These are phyloP conservation scores for Calonectria pauciramosa DNA, from an alignment of 2,329 filamentous ascomycete genomes.

Conservation along the genomic window DNA sequence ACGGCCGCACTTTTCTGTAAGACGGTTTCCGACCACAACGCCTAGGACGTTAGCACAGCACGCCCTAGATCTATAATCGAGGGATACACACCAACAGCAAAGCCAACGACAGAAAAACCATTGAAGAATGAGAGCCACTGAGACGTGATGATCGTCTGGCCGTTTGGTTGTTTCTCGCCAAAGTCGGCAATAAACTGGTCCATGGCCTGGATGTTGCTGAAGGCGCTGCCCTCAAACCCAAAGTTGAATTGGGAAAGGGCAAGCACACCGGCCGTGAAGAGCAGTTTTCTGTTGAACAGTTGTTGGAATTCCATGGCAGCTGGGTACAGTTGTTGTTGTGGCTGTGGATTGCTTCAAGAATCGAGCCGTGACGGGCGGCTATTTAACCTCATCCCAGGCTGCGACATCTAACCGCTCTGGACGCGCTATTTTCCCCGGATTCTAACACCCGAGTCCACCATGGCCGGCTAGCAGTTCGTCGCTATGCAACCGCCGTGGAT, in stretches of 20 bases:
- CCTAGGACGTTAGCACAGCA: not conserved
- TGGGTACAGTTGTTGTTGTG: too few species aligned
- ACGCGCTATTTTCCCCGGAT: too few species aligned
- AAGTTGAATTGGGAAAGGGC: conserved; percentile 55
- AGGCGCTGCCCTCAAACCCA: conserved; percentile 55
- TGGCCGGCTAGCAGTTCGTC: too few species aligned
- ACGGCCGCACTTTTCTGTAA: conserved; percentile 47
- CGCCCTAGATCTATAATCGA: not conserved
- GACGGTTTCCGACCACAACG: conserved; percentile 36
- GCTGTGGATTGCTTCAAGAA: too few species aligned
- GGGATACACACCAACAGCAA: conserved; percentile 46
- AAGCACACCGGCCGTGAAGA: conserved; percentile 37
- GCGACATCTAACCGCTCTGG: too few species aligned
- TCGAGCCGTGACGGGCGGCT: too few species aligned
- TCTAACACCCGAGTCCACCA: too few species aligned
- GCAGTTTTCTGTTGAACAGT: not conserved
- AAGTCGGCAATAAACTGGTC: conserved; percentile 45
- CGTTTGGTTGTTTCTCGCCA: conserved; percentile 41
- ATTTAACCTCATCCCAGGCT: too few species aligned
- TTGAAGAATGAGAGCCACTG: conserved; percentile 54
- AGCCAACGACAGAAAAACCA: conserved; percentile 51
- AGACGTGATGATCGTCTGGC: conserved; percentile 44
- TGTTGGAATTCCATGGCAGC: not conserved
- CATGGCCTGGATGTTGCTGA: conserved; percentile 55
- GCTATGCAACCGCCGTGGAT: too few species aligned